Conservation (phyloP, 1,284 basidiomycete genomes). For the Butyriboletus appendiculatus region DNA sequence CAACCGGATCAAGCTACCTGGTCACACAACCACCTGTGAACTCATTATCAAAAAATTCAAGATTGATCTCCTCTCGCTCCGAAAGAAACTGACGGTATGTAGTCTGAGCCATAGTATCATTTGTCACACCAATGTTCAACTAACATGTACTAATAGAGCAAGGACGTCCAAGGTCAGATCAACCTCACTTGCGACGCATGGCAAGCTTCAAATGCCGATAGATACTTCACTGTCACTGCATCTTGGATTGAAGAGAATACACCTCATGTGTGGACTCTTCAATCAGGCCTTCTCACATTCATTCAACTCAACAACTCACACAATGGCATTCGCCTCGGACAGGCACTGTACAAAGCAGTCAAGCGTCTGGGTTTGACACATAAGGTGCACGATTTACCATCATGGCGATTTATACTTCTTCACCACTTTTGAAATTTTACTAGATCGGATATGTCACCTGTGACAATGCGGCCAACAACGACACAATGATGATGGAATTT, state of each 20-base stretch:
- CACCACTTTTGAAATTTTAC: too few species aligned
- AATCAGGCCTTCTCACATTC: not conserved
- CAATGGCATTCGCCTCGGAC: not conserved
- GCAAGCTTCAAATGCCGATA: slow-evolving; percentile 6
- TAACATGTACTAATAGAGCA: not conserved
- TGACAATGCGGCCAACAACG: not conserved
- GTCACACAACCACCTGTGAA: too few species aligned
- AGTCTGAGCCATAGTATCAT: too few species aligned
- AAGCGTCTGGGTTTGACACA: not conserved
- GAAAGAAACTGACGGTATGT: too few species aligned
- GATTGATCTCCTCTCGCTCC: too few species aligned
- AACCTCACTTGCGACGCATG: not conserved
- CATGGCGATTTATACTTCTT: too few species aligned
- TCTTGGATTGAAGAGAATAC: slow-evolving; percentile 3
- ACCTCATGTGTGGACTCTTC: not conserved
- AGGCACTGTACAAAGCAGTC: too few species aligned
- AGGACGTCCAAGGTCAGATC: not conserved
- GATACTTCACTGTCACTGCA: slow-evolving; percentile 2
- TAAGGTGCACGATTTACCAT: not conserved
- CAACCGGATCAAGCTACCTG: too few species aligned
- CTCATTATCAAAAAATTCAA: too few species aligned
- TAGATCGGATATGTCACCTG: not conserved
- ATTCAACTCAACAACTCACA: slow-evolving; percentile 8
- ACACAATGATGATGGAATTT: slow-evolving; percentile 6
- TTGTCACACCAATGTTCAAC: too few species aligned